These are phyloP conservation scores for Trichophyton benhamiae DNA, from an alignment of 2,329 filamentous ascomycete genomes.

Conservation along the genomic window DNA sequence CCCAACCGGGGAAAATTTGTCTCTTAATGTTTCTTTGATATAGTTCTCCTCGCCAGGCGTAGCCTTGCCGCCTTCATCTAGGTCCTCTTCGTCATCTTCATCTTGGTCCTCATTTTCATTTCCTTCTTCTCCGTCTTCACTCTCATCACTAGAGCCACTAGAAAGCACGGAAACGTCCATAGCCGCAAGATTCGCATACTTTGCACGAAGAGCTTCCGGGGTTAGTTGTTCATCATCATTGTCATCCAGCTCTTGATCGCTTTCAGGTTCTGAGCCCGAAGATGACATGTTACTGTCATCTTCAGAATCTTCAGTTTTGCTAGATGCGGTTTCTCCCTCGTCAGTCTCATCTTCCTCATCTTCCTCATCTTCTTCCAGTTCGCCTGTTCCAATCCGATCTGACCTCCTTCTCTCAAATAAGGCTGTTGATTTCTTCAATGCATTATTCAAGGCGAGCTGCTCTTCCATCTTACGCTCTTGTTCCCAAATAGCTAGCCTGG, in stretches of 20 bases:
- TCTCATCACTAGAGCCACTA: background rate
- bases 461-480: slow-evolving; percentile 40
- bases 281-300: slow-evolving; percentile 41
- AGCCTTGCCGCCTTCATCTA: background rate
- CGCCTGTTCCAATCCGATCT: slow-evolving; percentile 34
- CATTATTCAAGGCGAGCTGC: slow-evolving; percentile 43
- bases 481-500: slow-evolving; percentile 46
- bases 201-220: slow-evolving; percentile 35
- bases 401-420: slow-evolving; percentile 36
- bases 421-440: slow-evolving; percentile 41
- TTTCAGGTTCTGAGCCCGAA: slow-evolving; percentile 33
- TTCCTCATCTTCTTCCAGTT: slow-evolving; percentile 57
- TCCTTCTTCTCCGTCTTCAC: background rate
- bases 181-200: slow-evolving; percentile 34
- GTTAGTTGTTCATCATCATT: slow-evolving; percentile 37
- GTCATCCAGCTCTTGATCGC: slow-evolving; percentile 27
- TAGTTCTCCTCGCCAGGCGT: background rate
- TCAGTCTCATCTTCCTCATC: slow-evolving; percentile 58
- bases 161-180: slow-evolving; percentile 11
- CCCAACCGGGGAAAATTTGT: background rate
- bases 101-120: background rate
- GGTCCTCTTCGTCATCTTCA: background rate
- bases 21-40: background rate
- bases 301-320: slow-evolving; percentile 50
- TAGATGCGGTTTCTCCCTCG: slow-evolving; percentile 9